phyloP scores from a whole-genome alignment of 2,329 filamentous ascomycete genomes.

The Dactylellina parvicollis region DNA sequence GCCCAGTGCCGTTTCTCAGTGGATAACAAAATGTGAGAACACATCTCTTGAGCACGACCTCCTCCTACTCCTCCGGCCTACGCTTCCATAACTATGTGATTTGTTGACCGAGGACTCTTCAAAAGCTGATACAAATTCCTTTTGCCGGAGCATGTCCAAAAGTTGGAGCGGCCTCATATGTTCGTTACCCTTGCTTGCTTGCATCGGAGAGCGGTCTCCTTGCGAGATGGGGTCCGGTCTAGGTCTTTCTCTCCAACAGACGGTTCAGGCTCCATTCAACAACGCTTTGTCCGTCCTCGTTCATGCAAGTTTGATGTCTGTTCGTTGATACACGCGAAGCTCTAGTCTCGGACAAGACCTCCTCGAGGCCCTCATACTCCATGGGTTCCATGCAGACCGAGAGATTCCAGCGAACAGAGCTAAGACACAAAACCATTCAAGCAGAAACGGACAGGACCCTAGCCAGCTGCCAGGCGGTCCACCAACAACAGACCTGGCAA shows the following conservation, averaged over 20 bases:
- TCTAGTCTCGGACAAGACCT: constrained; percentile 26
- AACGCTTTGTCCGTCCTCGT: constrained; percentile 48
- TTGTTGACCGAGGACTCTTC: constrained; percentile 5
- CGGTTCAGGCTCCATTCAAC: constrained; percentile 30
- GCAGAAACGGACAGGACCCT: constrained; percentile 41
- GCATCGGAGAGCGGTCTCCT: constrained; percentile 20
- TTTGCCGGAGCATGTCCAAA: neutral
- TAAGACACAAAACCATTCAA: constrained; percentile 50
- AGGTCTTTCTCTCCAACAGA: constrained; percentile 11
- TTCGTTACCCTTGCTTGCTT: constrained; percentile 49
- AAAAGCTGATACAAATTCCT: neutral
- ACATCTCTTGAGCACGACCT: constrained; percentile 29
- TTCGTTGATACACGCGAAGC: constrained; percentile 35
- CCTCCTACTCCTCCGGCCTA: no score
- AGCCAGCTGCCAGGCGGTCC: constrained; percentile 37
- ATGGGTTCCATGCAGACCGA: constrained; percentile 50
- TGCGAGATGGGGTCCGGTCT: constrained; percentile 14
- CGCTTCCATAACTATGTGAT: constrained; percentile 10
- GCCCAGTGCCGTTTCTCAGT: constrained; percentile 41
- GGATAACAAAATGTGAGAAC: constrained; percentile 34
- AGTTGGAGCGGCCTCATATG: constrained; percentile 6
- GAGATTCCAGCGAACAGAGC: constrained; percentile 41
- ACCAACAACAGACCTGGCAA: constrained; percentile 34
- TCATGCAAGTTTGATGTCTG: constrained; percentile 33
- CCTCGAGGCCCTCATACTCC: constrained; percentile 10